Base-by-base conservation (phyloP, 495 filamentous ascomycete species). In the Pyrenula massariospora region DNA sequence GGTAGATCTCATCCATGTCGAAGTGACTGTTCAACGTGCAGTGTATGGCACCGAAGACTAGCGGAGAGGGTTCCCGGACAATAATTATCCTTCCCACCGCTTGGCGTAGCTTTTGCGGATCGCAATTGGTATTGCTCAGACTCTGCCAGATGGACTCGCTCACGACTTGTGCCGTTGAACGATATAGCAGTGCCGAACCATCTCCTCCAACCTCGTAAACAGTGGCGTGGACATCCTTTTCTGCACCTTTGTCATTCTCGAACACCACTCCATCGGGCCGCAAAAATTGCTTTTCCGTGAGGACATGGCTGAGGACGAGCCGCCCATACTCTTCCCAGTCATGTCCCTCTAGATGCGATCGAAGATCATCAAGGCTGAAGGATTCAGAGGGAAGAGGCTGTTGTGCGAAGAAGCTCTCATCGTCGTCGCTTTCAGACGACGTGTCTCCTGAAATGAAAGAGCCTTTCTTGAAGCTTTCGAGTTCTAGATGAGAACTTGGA, bases 61-160 rank as follows among this genome's bases (percentile, higher is more conserved):
- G 58, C 0, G 78, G 76, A 1, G 74, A 72, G 1, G 76, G 76
- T 57, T 82, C 78, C 50, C 76, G 68, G 11, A 79, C 59, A 52
- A 80, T 74, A 0, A 73, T 78, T 56, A 82, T 81, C 24, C 77
- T 69, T 11, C 78, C 78, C 3, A 79, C 75, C 12, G 74, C 69
- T 10, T 56, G 25, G 22, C 59, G 60, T 65, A 72, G 59, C 66
- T 57, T 56, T 19, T 48, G 60, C 54, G 21, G 53, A 54, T 57
- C 59, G 21, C 60, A 55, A 42, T 69, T 68, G 56, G 65, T 63
- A 19, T 63, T 62, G 22, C 57, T 68, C 24, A 73, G 58, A 1
- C 47, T 56, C 10, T 61, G 55, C 47, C 59, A 67, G 49, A 72
- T 72, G 1, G 62, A 59, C n/a, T 66, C 63, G 75, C 73, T 78